Conservation (phyloP, 176 grass and related monocot species). For the Triticum aestivum region DNA sequence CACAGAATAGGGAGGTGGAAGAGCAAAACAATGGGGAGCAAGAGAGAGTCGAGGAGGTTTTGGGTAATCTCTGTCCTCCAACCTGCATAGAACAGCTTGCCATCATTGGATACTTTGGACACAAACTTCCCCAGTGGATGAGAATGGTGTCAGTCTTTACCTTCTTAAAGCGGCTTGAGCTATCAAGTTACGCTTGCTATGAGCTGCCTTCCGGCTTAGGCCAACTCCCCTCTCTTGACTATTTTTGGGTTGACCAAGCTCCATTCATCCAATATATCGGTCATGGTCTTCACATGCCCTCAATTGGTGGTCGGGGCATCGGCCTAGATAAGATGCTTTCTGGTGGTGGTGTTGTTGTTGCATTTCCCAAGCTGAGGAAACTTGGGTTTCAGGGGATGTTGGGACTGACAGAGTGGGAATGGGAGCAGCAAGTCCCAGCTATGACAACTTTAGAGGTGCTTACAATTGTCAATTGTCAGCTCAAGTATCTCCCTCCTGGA, state of each 20-base stretch:
- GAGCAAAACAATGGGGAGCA: background rate
- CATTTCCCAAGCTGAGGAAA: background rate
- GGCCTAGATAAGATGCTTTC: no score
- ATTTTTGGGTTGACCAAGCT: background rate
- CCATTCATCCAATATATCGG: background rate
- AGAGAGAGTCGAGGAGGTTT: background rate
- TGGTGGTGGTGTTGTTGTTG: no score
- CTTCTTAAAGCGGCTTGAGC: background rate
- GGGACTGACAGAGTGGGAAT: background rate
- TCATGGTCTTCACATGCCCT: background rate
- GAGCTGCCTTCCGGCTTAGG: conserved; percentile 15
- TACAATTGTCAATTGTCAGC: background rate
- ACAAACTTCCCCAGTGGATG: conserved; percentile 24
- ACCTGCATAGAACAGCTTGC: background rate
- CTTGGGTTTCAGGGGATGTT: background rate
- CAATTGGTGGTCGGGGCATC: no score
- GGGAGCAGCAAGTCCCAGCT: background rate
- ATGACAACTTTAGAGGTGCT: background rate
- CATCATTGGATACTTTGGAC: conserved; percentile 23
- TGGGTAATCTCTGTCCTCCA: conserved; percentile 24
- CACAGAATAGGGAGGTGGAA: background rate
- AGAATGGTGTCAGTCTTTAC: background rate
- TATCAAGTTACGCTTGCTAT: background rate
- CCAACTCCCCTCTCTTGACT: conserved; percentile 18
- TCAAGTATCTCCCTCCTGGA: background rate